Base-by-base conservation (phyloP, 2,329 filamentous ascomycete species). In the Zasmidium citrigriseum region DNA sequence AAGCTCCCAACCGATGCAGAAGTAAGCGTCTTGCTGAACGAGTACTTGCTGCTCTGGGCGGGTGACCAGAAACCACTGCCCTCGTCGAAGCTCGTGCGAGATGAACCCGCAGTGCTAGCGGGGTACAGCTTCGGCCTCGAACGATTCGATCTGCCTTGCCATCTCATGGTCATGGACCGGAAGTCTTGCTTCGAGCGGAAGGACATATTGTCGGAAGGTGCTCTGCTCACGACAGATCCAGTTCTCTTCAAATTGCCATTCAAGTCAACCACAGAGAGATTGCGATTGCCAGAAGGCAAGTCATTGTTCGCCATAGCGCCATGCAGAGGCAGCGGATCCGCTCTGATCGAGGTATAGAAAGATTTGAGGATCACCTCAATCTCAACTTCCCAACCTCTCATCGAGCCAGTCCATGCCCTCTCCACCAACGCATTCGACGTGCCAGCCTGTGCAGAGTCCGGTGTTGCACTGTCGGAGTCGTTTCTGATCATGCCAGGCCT, bases 1-100 rank as follows among this genome's bases (percentile, higher is more conserved):
- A 98, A 87, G 1, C 93, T 96, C 72, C 96, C 91, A 68, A 97
- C 89, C 3, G 93, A 97, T 80, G 95, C 90, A 2, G 92, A 93
- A 0, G 91, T 92, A 62, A 96, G 87, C 0, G 92, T 96, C 71
- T 96, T 91, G 27, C 93, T 91, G 60, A 96, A 82, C 0, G 93
- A 98, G 70, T 95, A 90, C 68, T 91, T 93, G 77, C 92, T 96
- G n/a, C 92, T 96, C 16, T 82, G 83, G 20, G 91, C 91, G 11
- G 95, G 95, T 67, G 91, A 97, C 91, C 91, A 98, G 48, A 97
- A 83, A 1, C 91, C 96, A 61, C 87, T 90, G 59, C 87, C 86
- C 68, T 99, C 95, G 60, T 99, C 95, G 64, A 99, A 86, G 75
- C 93, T 98, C 10, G 93, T 98, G 52, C 93, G 86, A 71, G 92